phyloP scores from a whole-genome alignment of 345 rosid genomes.

The Aegle marmelos region DNA sequence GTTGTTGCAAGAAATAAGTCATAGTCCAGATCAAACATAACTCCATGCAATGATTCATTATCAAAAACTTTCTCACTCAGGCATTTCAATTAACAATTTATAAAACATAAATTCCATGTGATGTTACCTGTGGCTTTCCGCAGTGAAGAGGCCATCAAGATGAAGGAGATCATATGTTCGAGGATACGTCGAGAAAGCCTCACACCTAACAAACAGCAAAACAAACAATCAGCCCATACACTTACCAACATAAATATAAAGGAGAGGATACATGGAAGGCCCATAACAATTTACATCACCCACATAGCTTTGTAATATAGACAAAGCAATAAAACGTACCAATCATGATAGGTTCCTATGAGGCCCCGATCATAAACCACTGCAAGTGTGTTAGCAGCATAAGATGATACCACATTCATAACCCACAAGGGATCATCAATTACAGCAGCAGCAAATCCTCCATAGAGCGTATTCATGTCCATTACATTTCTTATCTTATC shows the following conservation, averaged over 20 bases:
- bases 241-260: background rate
- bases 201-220: slow-evolving; percentile 67
- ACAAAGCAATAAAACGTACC: slow-evolving; percentile 42
- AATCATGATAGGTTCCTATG: slow-evolving; percentile 89
- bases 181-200: slow-evolving; percentile 95
- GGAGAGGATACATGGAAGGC: background rate
- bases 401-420: slow-evolving; percentile 91
- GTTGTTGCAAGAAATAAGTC: background rate
- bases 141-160: slow-evolving; percentile 80
- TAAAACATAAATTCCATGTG: background rate
- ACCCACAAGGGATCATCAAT: slow-evolving; percentile 86
- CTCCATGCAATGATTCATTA: background rate
- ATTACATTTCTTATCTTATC: slow-evolving; percentile 85
- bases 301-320: background rate
- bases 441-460: slow-evolving; percentile 84
- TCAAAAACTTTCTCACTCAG: background rate
- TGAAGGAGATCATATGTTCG: slow-evolving; percentile 95
- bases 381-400: slow-evolving; percentile 74
- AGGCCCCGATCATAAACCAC: slow-evolving; percentile 94
- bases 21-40: background rate
- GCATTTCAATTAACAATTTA: background rate
- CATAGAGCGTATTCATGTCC: slow-evolving; percentile 98
- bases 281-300: background rate
- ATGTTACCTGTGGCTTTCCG: slow-evolving; percentile 84
- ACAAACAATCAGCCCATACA: slow-evolving; percentile 11